Base-by-base conservation (phyloP, 495 filamentous ascomycete genomes). In the Podospora australis region DNA sequence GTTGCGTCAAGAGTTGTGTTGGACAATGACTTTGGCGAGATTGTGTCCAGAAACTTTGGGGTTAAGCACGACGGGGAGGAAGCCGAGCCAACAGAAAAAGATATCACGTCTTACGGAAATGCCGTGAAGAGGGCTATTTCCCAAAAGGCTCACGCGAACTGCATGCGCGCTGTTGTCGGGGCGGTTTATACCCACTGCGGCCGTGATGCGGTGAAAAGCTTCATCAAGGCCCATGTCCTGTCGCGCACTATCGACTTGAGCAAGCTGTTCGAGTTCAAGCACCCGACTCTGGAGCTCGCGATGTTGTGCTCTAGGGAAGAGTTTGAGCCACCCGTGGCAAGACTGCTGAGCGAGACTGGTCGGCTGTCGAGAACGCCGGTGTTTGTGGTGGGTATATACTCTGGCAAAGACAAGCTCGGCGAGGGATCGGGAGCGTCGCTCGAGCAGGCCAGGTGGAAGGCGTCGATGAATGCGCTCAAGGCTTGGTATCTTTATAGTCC, bases 401-500 rank as follows among this genome's bases (percentile, higher is more conserved):
- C 82, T 32, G 94, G 91, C 17, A 67, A 76, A 48, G 89, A 97
- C 59, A 86, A 88, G 76, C 72, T 98, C 39, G 90, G 92, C 44
- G 91, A 97, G 68, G 94, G 81, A 24, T 70, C 80, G 48, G 92
- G 84, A 28, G 66, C 78, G 41, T 87, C 76, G 68, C 70, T 97
- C 48, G 67, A 86, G 47, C 80, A 87, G 64, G 91, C 87, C 45
- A 80, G 87, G 54, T 73, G 75, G 36, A 75, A 86, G 59, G 92
- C 92, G 11, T 78, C 88, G 32, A 86, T 91, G 39, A 79, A 84
- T 43, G 81, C 91, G 14, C 70, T 98, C 55, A 95, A 95, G 73
- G 74, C 79, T 14, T 98, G 94, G 94, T 98, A 97, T 68, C 72
- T 97, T 48, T 98, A 98, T 68, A 87, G 80, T 64, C 92, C 92